Conservation (phyloP, 768 basidiomycete genomes). For the Calvatia gigantea region DNA sequence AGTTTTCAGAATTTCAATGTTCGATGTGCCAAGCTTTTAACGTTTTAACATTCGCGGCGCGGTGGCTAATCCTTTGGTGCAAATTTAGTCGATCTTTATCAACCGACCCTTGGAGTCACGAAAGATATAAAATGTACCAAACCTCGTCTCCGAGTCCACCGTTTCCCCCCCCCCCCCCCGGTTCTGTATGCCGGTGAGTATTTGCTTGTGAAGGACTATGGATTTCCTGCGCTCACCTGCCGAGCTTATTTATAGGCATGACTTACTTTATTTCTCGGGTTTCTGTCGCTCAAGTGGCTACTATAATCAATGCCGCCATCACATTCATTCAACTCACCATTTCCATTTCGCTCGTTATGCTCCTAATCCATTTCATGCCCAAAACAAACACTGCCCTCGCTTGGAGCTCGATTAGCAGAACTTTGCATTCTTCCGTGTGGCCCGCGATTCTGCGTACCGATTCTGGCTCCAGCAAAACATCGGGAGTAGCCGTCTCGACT, state of each 20-base stretch:
- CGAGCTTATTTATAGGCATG: background rate
- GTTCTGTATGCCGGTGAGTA: no score
- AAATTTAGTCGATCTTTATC: no score
- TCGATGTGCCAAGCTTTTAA: no score
- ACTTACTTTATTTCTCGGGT: conserved; percentile 13
- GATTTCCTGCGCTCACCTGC: no score
- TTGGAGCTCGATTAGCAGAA: conserved; percentile 20
- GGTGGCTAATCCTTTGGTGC: no score
- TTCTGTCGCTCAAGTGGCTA: conserved; percentile 21
- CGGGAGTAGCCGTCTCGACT: conserved; percentile 10
- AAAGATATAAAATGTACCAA: no score
- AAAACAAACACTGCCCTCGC: conserved; percentile 17
- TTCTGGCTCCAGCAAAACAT: background rate
- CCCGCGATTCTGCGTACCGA: conserved; percentile 17
- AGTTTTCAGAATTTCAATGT: no score
- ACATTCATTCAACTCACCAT: conserved; percentile 19
- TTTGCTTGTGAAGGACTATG: no score
- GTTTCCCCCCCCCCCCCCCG: no score
- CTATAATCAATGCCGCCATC: conserved; percentile 20
- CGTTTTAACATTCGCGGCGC: no score
- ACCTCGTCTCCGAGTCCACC: no score
- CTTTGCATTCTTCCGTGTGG: conserved; percentile 20
- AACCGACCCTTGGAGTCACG: no score
- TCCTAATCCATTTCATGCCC: conserved; percentile 18
- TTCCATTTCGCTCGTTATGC: conserved; percentile 17